phyloP scores from a whole-genome alignment of 768 basidiomycete species.

The Rhizopogon vinicolor region DNA sequence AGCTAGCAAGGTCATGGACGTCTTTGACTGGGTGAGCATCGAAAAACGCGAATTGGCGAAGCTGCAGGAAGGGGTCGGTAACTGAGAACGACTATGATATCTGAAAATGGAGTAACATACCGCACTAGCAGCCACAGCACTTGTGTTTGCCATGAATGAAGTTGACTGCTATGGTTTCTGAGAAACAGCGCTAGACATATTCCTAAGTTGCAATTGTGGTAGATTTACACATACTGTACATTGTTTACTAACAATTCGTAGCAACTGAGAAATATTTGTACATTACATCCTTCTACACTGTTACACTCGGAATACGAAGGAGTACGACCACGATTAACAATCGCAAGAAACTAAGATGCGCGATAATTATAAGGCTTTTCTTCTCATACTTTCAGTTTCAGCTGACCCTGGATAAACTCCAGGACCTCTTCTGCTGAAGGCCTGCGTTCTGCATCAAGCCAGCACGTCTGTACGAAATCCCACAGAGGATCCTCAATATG shows the following conservation, averaged over 20 bases:
- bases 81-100: neutral
- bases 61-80: conserved; percentile 39
- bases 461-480: conserved; percentile 6
- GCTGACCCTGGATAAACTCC: neutral
- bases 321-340: no score
- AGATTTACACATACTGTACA: neutral
- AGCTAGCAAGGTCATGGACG: conserved; percentile 64
- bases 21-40: conserved; percentile 75
- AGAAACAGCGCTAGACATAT: no score
- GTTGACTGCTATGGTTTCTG: neutral
- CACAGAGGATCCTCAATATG: neutral
- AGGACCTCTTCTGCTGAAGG: neutral
- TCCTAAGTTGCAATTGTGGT: no score
- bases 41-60: conserved; percentile 91
- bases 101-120: conserved; percentile 6
- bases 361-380: neutral
- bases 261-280: no score
- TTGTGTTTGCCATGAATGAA: neutral
- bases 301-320: no score
- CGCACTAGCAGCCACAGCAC: conserved; percentile 7
- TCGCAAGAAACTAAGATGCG: no score
- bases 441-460: conserved; percentile 9
- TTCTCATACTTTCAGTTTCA: neutral
- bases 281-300: no score
- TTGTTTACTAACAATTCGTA: neutral